Evolutionary conservation across 305 asterid genomes (phyloP).

Genomic region (Fraxinus sp.): DNA sequence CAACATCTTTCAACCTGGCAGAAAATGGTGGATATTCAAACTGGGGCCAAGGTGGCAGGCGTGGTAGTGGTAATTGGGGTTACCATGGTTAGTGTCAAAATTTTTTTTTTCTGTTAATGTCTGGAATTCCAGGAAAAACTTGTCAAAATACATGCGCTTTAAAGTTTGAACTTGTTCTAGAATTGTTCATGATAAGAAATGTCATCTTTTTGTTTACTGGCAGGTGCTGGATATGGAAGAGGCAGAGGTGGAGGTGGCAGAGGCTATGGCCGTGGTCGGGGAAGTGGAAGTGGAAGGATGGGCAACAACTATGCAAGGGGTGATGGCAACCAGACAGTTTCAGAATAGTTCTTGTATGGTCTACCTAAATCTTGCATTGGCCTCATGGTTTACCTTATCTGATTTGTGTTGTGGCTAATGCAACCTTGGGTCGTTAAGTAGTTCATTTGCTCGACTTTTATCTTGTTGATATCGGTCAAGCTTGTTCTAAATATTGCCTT

Average conservation of each 20-base stretch:
- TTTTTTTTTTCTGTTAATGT: neutral
- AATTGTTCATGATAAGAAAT: neutral
- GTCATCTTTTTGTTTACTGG: neutral
- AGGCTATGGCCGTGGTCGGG: slow-evolving; percentile 56
- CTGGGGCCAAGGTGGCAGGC: slow-evolving; percentile 53
- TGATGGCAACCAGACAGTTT: slow-evolving; percentile 45
- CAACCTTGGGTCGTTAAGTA: neutral
- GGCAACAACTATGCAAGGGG: slow-evolving; percentile 49
- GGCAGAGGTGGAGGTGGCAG: slow-evolving; percentile 63
- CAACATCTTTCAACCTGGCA: neutral
- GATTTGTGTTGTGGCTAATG: neutral
- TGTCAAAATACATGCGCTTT: neutral
- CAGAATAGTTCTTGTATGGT: neutral
- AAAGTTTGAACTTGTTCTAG: neutral
- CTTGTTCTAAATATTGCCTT: neutral
- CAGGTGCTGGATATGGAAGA: slow-evolving; percentile 62
- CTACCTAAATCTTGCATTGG: neutral
- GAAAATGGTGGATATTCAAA: slow-evolving; percentile 49
- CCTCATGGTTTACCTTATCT: neutral
- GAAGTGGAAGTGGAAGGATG: slow-evolving; percentile 40
- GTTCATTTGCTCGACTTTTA: neutral
- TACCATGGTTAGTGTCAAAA: slow-evolving; percentile 48
- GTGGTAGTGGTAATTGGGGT: slow-evolving; percentile 43
- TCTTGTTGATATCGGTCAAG: neutral
- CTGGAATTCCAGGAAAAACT: neutral